phyloP scores from a whole-genome alignment of 495 filamentous ascomycete species.

The Hypomontagnella monticulosa region DNA sequence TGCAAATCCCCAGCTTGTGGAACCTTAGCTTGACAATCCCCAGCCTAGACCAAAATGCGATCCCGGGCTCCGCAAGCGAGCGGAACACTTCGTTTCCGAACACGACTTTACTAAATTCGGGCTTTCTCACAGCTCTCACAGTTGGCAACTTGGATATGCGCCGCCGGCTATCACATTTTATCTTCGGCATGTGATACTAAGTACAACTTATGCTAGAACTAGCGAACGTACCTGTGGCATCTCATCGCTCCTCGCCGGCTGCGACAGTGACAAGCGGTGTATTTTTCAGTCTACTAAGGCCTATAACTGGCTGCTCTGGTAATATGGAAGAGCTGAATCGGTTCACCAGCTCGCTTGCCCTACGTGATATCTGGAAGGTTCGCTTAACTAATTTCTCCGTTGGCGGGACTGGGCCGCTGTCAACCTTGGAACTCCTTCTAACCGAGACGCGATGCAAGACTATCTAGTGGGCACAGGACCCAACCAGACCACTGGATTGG shows the following conservation, averaged over 20 bases:
- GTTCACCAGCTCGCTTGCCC: not conserved
- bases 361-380: not conserved
- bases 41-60: conserved; percentile 22
- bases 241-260: too few relatives aligned
- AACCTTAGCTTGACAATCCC: conserved; percentile 37
- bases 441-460: conserved; percentile 28
- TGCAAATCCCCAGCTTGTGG: conserved; percentile 52
- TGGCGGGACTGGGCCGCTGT: conserved; percentile 18
- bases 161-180: not conserved
- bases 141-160: not conserved
- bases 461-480: conserved; percentile 25
- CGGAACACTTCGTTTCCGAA: conserved; percentile 35
- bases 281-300: too few relatives aligned
- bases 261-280: too few relatives aligned
- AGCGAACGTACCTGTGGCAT: too few relatives aligned
- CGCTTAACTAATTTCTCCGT: conserved; percentile 10
- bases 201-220: too few relatives aligned
- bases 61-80: conserved; percentile 23
- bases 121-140: not conserved
- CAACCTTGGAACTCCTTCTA: conserved; percentile 28
- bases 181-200: too few relatives aligned
- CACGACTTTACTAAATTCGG: conserved; percentile 11
- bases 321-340: too few relatives aligned
- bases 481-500: conserved; percentile 38
- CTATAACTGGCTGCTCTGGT: too few relatives aligned